Percentiles rank a stretch among this genome's conserved stretches.
These are phyloP conservation scores for Pseudevernia furfuracea DNA, from an alignment of 495 filamentous ascomycete species.

Conservation along the genomic window DNA sequence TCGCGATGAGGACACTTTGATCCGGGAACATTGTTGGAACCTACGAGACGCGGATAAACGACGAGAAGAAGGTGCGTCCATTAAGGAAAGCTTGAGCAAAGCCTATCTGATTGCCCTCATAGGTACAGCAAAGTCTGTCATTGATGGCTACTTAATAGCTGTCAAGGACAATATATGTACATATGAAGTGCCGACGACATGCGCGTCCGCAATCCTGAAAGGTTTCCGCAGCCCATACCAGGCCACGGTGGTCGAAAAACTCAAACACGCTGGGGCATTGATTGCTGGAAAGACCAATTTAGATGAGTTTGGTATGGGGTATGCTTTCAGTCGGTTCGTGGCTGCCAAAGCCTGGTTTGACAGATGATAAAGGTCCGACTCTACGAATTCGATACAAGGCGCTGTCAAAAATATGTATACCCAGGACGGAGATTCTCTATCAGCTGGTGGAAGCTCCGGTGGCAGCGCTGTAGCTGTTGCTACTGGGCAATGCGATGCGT, in stretches of 20 bases:
- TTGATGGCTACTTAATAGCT: constrained; percentile 54
- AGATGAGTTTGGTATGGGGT: constrained; percentile 98
- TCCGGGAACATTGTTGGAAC: constrained; percentile 33
- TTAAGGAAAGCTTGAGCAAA: not conserved
- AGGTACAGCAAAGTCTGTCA: constrained; percentile 21
- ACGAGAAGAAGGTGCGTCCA: constrained; percentile 31
- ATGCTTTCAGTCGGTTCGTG: constrained; percentile 11
- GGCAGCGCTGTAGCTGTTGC: constrained; percentile 86
- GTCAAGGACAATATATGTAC: constrained; percentile 92
- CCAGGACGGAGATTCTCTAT: constrained; percentile 37
- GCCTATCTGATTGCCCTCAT: constrained; percentile 1
- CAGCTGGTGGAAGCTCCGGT: constrained; percentile 87
- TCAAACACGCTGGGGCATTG: constrained; percentile 56
- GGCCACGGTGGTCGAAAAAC: constrained; percentile 67
- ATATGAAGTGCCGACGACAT: constrained; percentile 61
- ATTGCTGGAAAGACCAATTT: constrained; percentile 80
- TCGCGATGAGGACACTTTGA: constrained; percentile 31
- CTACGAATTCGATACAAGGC: constrained; percentile 64
- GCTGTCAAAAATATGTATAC: constrained; percentile 46
- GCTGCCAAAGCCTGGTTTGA: constrained; percentile 8
- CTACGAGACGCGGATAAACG: constrained; percentile 33
- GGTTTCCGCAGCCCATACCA: constrained; percentile 67
- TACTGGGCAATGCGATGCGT: constrained; percentile 58
- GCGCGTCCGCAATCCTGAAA: constrained; percentile 69
- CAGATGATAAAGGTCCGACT: constrained; percentile 52